These are phyloP conservation scores for Ganoderma meredithae DNA, from an alignment of 1,284 basidiomycete genomes.

Conservation along the genomic window DNA sequence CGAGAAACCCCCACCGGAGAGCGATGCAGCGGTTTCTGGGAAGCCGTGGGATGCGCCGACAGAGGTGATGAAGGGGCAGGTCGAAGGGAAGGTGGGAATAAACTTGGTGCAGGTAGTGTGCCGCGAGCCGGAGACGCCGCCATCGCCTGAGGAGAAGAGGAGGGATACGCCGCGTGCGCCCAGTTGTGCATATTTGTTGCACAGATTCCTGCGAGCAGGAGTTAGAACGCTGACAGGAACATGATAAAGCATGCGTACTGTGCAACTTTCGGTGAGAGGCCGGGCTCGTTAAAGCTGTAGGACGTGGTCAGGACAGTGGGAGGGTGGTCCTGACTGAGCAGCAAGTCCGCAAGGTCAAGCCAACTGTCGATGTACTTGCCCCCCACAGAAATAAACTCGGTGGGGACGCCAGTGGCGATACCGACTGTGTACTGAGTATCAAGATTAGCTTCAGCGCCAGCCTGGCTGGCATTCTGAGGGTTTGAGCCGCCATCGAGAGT, in stretches of 20 bases:
- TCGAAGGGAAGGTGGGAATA: constrained; percentile 73
- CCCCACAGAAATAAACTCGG: constrained; percentile 55
- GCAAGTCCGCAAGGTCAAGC: constrained; percentile 38
- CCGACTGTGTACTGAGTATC: constrained; percentile 74
- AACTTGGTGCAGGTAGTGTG: constrained; percentile 56
- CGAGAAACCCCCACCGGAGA: constrained; percentile 58
- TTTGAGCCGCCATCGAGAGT: constrained; percentile 59
- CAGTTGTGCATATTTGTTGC: constrained; percentile 67
- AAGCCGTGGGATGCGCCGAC: constrained; percentile 61
- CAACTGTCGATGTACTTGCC: constrained; percentile 34
- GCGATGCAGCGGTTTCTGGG: constrained; percentile 58
- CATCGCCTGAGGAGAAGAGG: constrained; percentile 73
- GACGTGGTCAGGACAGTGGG: constrained; percentile 60
- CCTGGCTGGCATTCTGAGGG: constrained; percentile 38
- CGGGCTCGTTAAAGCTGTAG: constrained; percentile 38
- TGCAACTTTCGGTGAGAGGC: constrained; percentile 50
- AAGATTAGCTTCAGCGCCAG: constrained; percentile 60
- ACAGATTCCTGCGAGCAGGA: constrained; percentile 45
- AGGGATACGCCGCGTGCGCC: constrained; percentile 66
- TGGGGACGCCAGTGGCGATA: constrained; percentile 44
- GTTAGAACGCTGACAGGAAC: neutral
- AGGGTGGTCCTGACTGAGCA: constrained; percentile 44
- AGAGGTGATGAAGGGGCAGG: constrained; percentile 63
- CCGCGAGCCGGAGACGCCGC: constrained; percentile 67
- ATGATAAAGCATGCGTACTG: constrained; percentile 53